Evolutionary conservation across 129 eudicot genomes (phyloP), one percentile per base, ranked within the genome.

Genomic region (Calendula officinalis): DNA sequence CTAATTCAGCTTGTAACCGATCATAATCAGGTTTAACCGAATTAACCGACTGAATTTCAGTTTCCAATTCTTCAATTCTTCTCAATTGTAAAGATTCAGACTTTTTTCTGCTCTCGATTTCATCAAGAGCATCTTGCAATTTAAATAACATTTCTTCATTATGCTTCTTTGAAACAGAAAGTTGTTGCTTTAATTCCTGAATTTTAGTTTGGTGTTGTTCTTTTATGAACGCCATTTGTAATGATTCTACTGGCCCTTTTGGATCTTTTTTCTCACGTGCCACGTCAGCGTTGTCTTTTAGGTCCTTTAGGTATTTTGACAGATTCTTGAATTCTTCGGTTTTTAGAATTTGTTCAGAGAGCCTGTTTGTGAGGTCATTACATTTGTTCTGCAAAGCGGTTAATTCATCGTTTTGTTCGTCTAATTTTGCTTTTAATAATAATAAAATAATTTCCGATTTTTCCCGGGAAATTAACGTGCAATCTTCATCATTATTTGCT

Each of bases 111-210:
- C 77, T 84, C 54, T 88, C 97, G 14, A 76, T 73, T 70, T 94
- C 96, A 66, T 88, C 86, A 50, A 94, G 77, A 30, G 94, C 78
- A 67, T 88, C 97, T 72, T 94, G 99, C 64, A 94, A 81, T 66
- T 83, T 94, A 75, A 83, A 65, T 5, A 94, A 82, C 95, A 94
- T 77, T 79, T 94, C 99, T 67, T 94, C 96, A 7, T 90, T 84
- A 52, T 94, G 95, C 74, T 77, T 88, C 69, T 82, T 81, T 32
- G 95, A 83, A 73, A 85, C 75, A 15, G 95, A 81, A 70, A 94
- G 87, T 68, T 94, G 91, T 35, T 86, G 97, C 74, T 66, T 82
- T 51, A 94, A 41, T 64, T 86, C 97, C 74, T 94, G 99, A 36
- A 85, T 22, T 75, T 71, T 80, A 33, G 89, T 76, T 70, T 88